Evolutionary conservation across 2,329 filamentous ascomycete genomes (phyloP).

Genomic region (Epichloe amarillans): DNA sequence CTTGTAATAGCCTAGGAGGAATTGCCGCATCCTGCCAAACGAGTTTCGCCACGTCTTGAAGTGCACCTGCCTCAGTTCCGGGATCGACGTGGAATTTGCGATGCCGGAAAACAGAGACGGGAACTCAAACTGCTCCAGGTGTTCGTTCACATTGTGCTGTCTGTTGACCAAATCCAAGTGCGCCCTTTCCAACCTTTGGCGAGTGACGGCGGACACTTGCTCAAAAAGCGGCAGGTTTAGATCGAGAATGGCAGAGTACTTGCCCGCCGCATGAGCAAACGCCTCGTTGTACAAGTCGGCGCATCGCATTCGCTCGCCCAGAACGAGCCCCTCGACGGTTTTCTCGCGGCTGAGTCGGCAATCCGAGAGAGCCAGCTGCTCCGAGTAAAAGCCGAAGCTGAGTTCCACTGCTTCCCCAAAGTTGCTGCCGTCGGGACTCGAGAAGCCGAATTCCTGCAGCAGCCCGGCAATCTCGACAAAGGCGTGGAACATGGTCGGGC

Average conservation of each 20-base stretch:
- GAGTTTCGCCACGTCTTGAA: constrained; percentile 74
- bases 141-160: constrained; percentile 53
- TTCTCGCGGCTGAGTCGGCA: constrained; percentile 73
- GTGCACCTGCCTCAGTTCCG: constrained; percentile 62
- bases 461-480: constrained; percentile 40
- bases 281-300: constrained; percentile 78
- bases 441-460: constrained; percentile 45
- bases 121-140: constrained; percentile 82
- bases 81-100: constrained; percentile 67
- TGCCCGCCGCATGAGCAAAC: constrained; percentile 82
- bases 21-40: constrained; percentile 62
- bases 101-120: constrained; percentile 79
- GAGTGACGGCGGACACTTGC: constrained; percentile 56
- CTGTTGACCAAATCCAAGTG: constrained; percentile 67
- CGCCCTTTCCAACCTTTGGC: constrained; percentile 69
- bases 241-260: constrained; percentile 59
- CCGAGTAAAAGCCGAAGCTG: constrained; percentile 62
- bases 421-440: constrained; percentile 39
- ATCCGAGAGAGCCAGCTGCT: constrained; percentile 65
- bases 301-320: constrained; percentile 77
- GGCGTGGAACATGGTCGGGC: constrained; percentile 38
- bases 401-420: constrained; percentile 48
- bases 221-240: constrained; percentile 56
- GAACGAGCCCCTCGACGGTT: constrained; percentile 76
- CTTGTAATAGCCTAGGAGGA: constrained; percentile 56